Evolutionary conservation across 495 filamentous ascomycete genomes (phyloP), one percentile per base, ranked within the genome.

Genomic region (Annulohypoxylon maeteangense): DNA sequence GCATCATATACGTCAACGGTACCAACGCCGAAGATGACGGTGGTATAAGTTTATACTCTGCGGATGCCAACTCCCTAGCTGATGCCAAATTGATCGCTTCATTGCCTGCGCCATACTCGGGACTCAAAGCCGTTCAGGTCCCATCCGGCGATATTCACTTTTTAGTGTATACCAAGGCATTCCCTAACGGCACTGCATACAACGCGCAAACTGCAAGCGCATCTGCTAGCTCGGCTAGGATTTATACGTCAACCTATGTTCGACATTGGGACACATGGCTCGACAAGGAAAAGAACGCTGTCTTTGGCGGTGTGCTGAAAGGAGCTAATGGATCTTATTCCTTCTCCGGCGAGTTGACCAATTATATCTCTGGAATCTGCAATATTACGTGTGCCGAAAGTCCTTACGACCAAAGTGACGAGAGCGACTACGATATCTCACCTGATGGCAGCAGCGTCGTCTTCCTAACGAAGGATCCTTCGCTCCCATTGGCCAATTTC

Each of bases 401-500:
- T 6, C 72, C 85, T 70, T 77, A 77, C 25, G 75, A 77, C 45
- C 75, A 77, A 56, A 77, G 74, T 20, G 73, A 77, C 18, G 47
- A 79, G 68, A 75, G 75, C 34, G 80, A 84, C 61, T 87, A 76
- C 55, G 81, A 78, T 55, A 81, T 82, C 61, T 79, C 75, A 25
- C 79, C 75, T 47, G 81, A 77, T 72, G 80, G 80, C 14, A 78
- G 66, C 32, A 75, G 65, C 12, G 85, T 93, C 54, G 86, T 90
- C 18, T 93, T 93, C 75, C 82, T 92, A 18, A 87, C 90, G 0
- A 93, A 91, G 71, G 90, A 92, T 67, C 90, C 90, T 0, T 79
- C 80, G 2, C 72, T 91, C 2, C 88, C 90, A 51, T 86, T 87
- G 16, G 89, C 91, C 0, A 85, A 85, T 18, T 87, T 92, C 72